Percentiles rank a stretch among this genome's conserved stretches.
Evolutionary conservation across 148 eudicot genomes (phyloP).

Genomic region (Drosera capensis): DNA sequence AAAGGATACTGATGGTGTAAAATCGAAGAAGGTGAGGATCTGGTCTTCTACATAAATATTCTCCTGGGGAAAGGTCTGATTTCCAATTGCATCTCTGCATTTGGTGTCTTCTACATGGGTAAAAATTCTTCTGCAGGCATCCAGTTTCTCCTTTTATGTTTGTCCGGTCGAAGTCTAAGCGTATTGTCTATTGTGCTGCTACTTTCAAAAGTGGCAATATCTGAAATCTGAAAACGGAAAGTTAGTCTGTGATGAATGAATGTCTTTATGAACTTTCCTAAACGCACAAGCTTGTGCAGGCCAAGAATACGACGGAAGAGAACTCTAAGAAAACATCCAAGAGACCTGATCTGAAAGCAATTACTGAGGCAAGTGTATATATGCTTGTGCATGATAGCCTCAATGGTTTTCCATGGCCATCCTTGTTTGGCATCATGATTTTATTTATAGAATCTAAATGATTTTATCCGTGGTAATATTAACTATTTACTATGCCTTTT

Average conservation of each 20-base stretch:
- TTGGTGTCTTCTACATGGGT: too few species aligned
- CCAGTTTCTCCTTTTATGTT: too few species aligned
- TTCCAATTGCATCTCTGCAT: too few species aligned
- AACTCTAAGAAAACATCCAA: constrained; percentile 19
- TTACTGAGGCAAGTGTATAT: constrained; percentile 36
- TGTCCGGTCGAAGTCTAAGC: too few species aligned
- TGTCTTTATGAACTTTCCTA: neutral
- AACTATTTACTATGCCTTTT: neutral
- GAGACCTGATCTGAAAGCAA: constrained; percentile 69
- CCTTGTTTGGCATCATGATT: too few species aligned
- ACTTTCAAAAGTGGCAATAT: too few species aligned
- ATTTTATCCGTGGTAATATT: neutral
- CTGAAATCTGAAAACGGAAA: neutral
- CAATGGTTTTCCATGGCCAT: too few species aligned
- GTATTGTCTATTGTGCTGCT: too few species aligned
- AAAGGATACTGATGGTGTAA: constrained; percentile 6
- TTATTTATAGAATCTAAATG: neutral
- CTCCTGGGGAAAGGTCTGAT: too few species aligned
- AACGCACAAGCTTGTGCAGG: constrained; percentile 11
- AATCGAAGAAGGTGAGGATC: constrained; percentile 9
- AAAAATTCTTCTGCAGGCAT: too few species aligned
- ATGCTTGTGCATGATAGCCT: constrained; percentile 2
- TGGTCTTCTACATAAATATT: neutral
- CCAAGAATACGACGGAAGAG: constrained; percentile 8
- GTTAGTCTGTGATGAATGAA: neutral